Evolutionary conservation across 2,329 filamentous ascomycete species (phyloP).

Genomic region (Neopestalotiopsis sp.): DNA sequence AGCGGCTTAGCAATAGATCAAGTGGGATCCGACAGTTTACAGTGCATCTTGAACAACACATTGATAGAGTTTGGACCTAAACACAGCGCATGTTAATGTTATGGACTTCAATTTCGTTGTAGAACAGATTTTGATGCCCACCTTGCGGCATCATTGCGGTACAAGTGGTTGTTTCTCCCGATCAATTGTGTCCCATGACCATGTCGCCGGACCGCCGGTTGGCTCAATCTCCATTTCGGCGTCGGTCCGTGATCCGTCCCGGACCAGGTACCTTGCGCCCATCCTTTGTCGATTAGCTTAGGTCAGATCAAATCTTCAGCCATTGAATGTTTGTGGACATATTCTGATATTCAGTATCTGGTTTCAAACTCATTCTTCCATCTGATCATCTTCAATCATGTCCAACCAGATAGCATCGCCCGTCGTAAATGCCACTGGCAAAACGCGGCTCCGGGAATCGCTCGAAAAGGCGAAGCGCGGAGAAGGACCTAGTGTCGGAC

Average conservation of each 20-base stretch:
- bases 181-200: background rate
- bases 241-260: slow-evolving; percentile 5
- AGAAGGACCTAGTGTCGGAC: slow-evolving; percentile 35
- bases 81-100: too few species aligned
- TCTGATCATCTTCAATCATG: background rate
- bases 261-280: background rate
- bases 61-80: too few species aligned
- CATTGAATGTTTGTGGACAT: background rate
- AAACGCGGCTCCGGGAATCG: slow-evolving; percentile 34
- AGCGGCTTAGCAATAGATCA: too few species aligned
- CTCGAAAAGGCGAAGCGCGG: slow-evolving; percentile 35
- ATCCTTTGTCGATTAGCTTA: background rate
- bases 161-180: background rate
- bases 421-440: slow-evolving; percentile 30
- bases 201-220: background rate
- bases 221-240: background rate
- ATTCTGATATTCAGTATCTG: background rate
- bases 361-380: background rate
- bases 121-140: too few species aligned
- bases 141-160: too few species aligned
- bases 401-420: slow-evolving; percentile 13
- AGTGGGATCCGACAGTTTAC: too few species aligned
- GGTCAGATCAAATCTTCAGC: background rate
- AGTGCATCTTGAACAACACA: too few species aligned
- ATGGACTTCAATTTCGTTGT: too few species aligned